Evolutionary conservation across 192 early-diverging fungal genomes (phyloP), one percentile per base, ranked within the genome.

Genomic region (Spizellomyces sp.): DNA sequence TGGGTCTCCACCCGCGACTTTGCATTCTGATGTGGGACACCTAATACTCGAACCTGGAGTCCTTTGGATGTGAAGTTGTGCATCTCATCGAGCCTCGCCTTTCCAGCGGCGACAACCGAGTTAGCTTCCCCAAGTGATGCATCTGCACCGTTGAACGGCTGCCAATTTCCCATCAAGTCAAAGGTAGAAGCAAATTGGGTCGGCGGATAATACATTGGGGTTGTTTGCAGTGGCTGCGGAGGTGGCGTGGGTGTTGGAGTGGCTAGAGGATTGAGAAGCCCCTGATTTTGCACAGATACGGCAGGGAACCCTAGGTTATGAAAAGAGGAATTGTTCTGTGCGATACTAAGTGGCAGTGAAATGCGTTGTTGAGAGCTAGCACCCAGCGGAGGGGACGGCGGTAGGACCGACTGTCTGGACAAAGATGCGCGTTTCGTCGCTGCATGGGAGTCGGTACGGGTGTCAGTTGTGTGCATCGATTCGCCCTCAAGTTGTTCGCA

Each of bases 1-100:
- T 96, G 96, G 19, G 96, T 98, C 80, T 98, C 95, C 47, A 96
- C 95, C 6, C 95, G 81, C 9, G 93, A 95, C 76, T 94, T 93
- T 46, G 82, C 81, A 48, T 83, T 78, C 41, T 75, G 70, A 52
- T 76, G 71, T 21, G 81, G 81, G 14, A 80, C 76, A 45, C 81
- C 81, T 12, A 83, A 70, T 46, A 83, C 73, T 17, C 77, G 48
- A 45, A 80, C 42, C 52, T 75, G 74, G 8, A 75, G 44, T 8
- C 74, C 74, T 46, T 55, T 57, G 54, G 58, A 62, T 9, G 45
- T n/a, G 46, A 75, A 69, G 15, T 48, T 22, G 45, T 65, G 48
- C 68, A 56, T 54, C 5, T 8, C 17, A 41, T 75, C 74, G n/a
- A 75, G 54, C 48, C 56, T 56, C 12, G 63, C 60, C 64, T 75